These are phyloP conservation scores for sorghum (Sorghum bicolor) DNA, from an alignment of 176 grass and related monocot genomes.

Conservation along the genomic window DNA sequence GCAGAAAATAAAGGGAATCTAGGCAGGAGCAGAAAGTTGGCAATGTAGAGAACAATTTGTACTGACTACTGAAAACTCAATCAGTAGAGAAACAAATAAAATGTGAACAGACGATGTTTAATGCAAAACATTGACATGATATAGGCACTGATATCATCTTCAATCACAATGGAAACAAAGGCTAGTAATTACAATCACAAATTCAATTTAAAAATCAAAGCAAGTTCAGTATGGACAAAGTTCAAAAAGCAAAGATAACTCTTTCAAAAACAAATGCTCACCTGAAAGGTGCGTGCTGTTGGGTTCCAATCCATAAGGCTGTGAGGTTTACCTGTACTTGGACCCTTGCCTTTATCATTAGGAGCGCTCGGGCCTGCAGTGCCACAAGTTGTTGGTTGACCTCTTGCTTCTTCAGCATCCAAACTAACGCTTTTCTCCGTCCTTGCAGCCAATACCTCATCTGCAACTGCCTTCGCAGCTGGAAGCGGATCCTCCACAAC, in stretches of 20 bases:
- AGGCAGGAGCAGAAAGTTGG: not conserved
- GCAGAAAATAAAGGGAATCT: not conserved
- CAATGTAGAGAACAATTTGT: not conserved
- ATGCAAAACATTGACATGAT: not conserved
- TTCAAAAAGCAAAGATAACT: not conserved
- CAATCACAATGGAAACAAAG: not conserved
- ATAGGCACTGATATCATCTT: not conserved
- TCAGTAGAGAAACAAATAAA: not conserved
- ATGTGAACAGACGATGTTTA: no score
- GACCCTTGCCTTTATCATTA: not conserved
- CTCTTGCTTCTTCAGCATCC: conserved; percentile 11
- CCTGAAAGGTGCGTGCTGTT: conserved; percentile 42
- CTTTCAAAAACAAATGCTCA: not conserved
- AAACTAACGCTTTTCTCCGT: conserved; percentile 9
- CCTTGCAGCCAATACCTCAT: conserved; percentile 40
- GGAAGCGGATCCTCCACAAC: conserved; percentile 53
- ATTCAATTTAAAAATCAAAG: not conserved
- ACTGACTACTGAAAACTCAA: not conserved
- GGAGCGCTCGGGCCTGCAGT: conserved; percentile 2
- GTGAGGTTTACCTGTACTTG: not conserved
- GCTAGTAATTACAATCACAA: not conserved
- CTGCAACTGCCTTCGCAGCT: conserved; percentile 42
- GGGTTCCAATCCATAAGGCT: conserved; percentile 66
- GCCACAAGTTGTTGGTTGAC: not conserved
- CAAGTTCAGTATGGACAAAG: not conserved